Conservation (phyloP, 495 filamentous ascomycete genomes). For the Penicillium egyptiacum region DNA sequence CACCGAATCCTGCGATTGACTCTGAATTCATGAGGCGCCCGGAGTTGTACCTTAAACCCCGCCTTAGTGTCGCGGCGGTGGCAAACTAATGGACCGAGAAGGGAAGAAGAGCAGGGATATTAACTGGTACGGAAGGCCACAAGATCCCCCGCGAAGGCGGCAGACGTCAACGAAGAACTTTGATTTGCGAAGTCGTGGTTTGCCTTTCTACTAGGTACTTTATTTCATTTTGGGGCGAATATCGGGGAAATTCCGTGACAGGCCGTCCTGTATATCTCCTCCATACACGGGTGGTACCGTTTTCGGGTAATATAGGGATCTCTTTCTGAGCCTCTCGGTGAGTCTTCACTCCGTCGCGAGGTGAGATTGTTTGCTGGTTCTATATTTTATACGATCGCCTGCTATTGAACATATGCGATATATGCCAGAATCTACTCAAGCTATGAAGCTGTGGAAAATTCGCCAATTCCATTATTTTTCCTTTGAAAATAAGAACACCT, state of each 20-base stretch:
- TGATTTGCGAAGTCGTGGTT: conserved; percentile 4
- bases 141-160: neutral
- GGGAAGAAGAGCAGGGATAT: conserved; percentile 5
- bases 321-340: conserved; percentile 17
- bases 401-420: neutral
- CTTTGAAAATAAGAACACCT: neutral
- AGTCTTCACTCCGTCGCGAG: conserved; percentile 4
- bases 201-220: neutral
- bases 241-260: conserved; percentile 12
- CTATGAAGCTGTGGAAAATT: neutral
- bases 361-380: neutral
- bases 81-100: neutral
- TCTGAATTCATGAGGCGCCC: neutral
- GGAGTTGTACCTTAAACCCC: neutral
- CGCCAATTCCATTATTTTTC: neutral
- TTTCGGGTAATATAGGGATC: conserved; percentile 25
- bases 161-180: neutral
- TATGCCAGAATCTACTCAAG: neutral
- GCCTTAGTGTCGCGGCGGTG: neutral
- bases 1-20: neutral
- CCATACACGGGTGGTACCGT: conserved; percentile 10
- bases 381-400: neutral
- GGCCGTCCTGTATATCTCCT: neutral
- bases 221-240: neutral
- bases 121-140: neutral